Evolutionary conservation across 164 flowering plant genomes (phyloP), one percentile per base, ranked within the genome.

Genomic region (Stephania yunnanensis): DNA sequence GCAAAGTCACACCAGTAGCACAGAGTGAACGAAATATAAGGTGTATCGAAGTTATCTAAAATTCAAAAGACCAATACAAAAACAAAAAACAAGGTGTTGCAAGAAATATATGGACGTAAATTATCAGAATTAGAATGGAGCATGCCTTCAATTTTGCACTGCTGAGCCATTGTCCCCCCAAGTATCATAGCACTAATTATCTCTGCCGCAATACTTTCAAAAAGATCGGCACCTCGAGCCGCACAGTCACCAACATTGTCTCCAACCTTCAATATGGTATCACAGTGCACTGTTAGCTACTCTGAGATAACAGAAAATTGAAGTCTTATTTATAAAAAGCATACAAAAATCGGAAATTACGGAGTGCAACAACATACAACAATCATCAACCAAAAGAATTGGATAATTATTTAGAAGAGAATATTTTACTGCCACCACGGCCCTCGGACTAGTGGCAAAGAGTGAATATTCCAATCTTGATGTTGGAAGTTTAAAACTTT

Each of bases 191-290:
- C 98, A 85, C 98, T 94, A 68, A 92, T 91, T 69, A 94, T 92
- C 82, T 94, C 98, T 42, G 98, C 98, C 15, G 98, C 97, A 74
- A 94, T 94, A 82, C 98, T 94, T 85, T 94, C 98, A 83, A 94
- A 94, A 69, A 94, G 90, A 85, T 94, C 98, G 55, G 98, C 98
- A 81, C 98, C 98, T 77, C 98, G 85, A 73, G 98, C 97, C 9
- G 98, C 97, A 89, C 97, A 94, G 78, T 92, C 97, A 79, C 97
- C 97, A 55, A 94, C 98, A 86, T 94, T 94, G 82, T 94, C 98
- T 81, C 98, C 98, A 77, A 94, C 98, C 98, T 94, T 83, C 72
- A 82, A 74, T 31, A 77, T 70, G 29, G 44, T 6, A 53, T 25
- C 61, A 75, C 45, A 63, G 64, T 58, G 64, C 42, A 36, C 19